phyloP scores from a whole-genome alignment of 257 asterid genomes.

The Nicotiana undulata region DNA sequence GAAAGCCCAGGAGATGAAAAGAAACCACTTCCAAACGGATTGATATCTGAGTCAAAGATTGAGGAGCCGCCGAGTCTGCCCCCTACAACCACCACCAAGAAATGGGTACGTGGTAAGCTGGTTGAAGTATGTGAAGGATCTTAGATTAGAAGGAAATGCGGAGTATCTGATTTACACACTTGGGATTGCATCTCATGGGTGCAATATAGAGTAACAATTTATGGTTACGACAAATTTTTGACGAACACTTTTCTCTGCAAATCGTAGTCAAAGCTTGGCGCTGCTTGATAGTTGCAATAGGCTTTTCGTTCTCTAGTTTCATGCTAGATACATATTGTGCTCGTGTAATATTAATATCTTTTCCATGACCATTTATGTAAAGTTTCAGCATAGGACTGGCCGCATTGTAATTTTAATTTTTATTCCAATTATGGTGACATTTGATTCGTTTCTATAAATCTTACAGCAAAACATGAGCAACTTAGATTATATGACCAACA shows the following conservation, averaged over 20 bases:
- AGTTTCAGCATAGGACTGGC: background rate
- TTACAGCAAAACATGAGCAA: background rate
- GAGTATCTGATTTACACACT: conserved; percentile 1
- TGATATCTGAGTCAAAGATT: conserved; percentile 12
- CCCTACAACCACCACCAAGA: conserved; percentile 26
- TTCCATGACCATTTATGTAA: background rate
- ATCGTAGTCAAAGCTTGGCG: background rate
- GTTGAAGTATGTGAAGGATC: conserved; percentile 52
- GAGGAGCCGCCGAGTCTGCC: conserved; percentile 1
- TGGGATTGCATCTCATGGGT: conserved; percentile 18
- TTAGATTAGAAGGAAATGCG: conserved; percentile 33
- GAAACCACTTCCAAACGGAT: conserved; percentile 20
- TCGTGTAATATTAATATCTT: background rate
- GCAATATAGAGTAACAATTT: conserved; percentile 15
- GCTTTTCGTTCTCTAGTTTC: background rate
- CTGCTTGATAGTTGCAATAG: background rate
- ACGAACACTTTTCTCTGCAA: background rate
- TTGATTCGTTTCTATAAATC: background rate
- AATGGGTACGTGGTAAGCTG: conserved; percentile 89
- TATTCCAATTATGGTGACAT: background rate
- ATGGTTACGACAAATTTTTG: background rate
- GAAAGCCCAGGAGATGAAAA: conserved; percentile 14
- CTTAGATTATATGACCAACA: background rate
- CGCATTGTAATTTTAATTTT: background rate
- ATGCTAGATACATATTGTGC: background rate